Conservation (phyloP, 1,139 yeast species). For the Diutina rugosa region DNA sequence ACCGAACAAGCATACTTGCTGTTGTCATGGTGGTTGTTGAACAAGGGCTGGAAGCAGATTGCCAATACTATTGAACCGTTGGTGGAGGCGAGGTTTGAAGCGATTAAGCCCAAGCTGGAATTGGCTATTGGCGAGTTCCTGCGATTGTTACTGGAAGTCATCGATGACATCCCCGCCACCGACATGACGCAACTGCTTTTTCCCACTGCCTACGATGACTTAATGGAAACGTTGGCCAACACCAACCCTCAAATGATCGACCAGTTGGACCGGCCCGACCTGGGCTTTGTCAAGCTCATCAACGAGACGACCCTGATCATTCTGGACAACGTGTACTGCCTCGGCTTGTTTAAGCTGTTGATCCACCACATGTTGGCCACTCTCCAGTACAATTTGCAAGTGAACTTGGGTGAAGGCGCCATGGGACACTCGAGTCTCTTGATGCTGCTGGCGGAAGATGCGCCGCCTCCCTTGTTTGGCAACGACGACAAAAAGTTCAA, state of each 20-base stretch:
- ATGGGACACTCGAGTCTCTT: neutral
- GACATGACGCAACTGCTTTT: constrained; percentile 18
- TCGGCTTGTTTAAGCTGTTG: constrained; percentile 1
- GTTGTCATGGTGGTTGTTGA: constrained; percentile 88
- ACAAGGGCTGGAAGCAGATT: constrained; percentile 66
- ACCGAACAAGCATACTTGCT: constrained; percentile 80
- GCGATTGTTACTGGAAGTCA: constrained; percentile 9
- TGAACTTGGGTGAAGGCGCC: neutral
- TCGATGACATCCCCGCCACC: constrained; percentile 11
- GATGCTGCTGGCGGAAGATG: neutral
- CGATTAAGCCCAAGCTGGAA: constrained; percentile 61
- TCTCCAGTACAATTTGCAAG: neutral
- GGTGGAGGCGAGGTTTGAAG: constrained; percentile 50
- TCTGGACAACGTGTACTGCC: constrained; percentile 12
- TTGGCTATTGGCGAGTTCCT: constrained; percentile 49
- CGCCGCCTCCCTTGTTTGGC: neutral
- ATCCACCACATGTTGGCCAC: constrained; percentile 2
- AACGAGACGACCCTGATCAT: constrained; percentile 28
- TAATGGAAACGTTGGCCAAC: constrained; percentile 30
- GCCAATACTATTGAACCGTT: constrained; percentile 40
- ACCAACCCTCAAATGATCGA: constrained; percentile 31
- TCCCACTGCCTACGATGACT: constrained; percentile 27
- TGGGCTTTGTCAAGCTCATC: constrained; percentile 30
- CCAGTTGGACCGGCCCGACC: constrained; percentile 24
- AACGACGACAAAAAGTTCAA: constrained; percentile 23